A percentile compares a stretch with the other conserved stretches of the same genome.
phyloP scores from a whole-genome alignment of 257 asterid species.

The Petrea volubilis region DNA sequence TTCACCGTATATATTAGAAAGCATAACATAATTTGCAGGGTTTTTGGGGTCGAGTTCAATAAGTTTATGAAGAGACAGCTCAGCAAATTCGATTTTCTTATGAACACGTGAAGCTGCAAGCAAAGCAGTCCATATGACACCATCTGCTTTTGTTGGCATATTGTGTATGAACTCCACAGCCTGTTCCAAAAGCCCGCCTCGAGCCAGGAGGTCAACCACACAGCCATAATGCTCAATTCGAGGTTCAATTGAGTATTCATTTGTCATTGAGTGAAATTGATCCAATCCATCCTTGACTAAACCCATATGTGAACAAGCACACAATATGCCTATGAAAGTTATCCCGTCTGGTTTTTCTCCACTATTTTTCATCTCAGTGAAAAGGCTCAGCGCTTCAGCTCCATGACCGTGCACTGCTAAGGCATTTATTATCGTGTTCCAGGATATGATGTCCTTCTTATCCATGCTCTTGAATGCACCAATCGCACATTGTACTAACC shows the following conservation, averaged over 20 bases:
- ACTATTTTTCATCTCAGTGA: constrained; percentile 50
- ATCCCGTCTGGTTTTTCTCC: constrained; percentile 73
- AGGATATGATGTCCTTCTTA: constrained; percentile 65
- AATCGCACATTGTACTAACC: constrained; percentile 53
- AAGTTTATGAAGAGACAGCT: constrained; percentile 60
- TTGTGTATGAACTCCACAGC: constrained; percentile 67
- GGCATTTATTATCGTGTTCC: constrained; percentile 84
- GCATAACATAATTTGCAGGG: constrained; percentile 76
- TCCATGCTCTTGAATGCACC: constrained; percentile 57
- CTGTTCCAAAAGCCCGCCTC: constrained; percentile 67
- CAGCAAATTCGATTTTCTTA: constrained; percentile 64
- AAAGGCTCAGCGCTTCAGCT: constrained; percentile 54
- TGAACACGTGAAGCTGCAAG: constrained; percentile 74
- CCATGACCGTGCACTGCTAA: constrained; percentile 86
- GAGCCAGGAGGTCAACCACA: constrained; percentile 73
- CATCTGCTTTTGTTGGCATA: constrained; percentile 71
- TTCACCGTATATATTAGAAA: constrained; percentile 74
- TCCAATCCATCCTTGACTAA: constrained; percentile 59
- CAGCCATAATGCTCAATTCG: constrained; percentile 85
- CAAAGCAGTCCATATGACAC: constrained; percentile 71
- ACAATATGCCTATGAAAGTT: constrained; percentile 65
- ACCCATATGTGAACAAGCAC: constrained; percentile 91
- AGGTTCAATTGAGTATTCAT: constrained; percentile 47
- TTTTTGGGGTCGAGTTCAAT: constrained; percentile 66
- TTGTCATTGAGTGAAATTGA: constrained; percentile 57